Conservation (phyloP, 306 rosid genomes). For the Dryas alaskensis region DNA sequence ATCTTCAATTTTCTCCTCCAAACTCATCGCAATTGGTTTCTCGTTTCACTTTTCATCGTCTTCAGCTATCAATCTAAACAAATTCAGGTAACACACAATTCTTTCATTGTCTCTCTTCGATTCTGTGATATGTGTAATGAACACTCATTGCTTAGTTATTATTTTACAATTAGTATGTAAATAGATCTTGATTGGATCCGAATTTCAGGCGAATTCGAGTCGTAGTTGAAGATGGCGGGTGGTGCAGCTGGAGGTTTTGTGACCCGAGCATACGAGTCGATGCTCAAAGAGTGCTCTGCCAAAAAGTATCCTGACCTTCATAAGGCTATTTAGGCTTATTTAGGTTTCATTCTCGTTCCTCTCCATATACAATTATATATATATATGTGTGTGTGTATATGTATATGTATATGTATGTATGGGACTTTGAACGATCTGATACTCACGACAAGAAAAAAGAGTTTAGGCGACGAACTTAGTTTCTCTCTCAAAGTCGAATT, state of each 20-base stretch:
- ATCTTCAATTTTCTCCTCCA: not conserved
- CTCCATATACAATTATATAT: conserved; percentile 30
- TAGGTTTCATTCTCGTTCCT: conserved; percentile 43
- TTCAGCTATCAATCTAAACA: not conserved
- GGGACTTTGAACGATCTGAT: not conserved
- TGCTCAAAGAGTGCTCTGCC: conserved; percentile 84
- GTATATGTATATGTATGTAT: not conserved
- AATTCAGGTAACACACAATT: not conserved
- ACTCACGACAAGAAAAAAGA: not conserved
- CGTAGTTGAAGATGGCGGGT: conserved; percentile 52
- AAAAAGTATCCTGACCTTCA: conserved; percentile 84
- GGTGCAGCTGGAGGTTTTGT: conserved; percentile 97
- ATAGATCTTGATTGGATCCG: conserved; percentile 1
- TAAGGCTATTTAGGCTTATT: conserved; percentile 70
- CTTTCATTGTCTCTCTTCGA: not conserved
- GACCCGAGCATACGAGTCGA: conserved; percentile 85
- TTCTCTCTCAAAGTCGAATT: no score
- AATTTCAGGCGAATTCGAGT: conserved; percentile 11
- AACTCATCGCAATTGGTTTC: not conserved
- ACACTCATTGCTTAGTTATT: not conserved
- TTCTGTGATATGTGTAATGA: not conserved
- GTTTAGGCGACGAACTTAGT: no score
- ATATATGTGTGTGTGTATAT: not conserved
- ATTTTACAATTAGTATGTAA: not conserved
- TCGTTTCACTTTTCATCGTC: not conserved